Base-by-base conservation (phyloP, 1,284 basidiomycete species). In the Cerioporus squamosus region DNA sequence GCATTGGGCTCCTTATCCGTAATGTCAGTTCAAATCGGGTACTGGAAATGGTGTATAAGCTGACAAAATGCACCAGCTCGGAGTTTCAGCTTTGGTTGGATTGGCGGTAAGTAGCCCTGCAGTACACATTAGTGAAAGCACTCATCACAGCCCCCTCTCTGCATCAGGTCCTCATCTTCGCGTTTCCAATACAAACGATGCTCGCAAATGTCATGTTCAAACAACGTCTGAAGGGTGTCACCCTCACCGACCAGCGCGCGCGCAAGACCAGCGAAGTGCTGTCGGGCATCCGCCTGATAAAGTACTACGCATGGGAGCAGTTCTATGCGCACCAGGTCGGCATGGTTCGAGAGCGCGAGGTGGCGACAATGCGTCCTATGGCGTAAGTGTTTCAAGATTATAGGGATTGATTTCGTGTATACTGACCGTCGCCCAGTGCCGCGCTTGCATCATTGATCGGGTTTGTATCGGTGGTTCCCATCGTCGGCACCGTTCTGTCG, bases 171-270 rank as follows among this genome's bases (percentile, higher is more conserved):
- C 74, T 90, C 24, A 47, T 87, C 8, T 63, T 87, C 14, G 80
- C 82, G 3, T 82, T 88, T 52, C 90, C 90, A 0, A 56, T 90
- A 3, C 89, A 92, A 74, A 72, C 80, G 14, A 63, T 84, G 38
- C 81, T 88, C 26, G 88, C 93, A 62, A 74, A 74, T 56, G 74
- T 81, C 43, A 85, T 94, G 80, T 87, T 91, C 67, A 70, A 60
- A 3, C 81, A 87, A 63, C 84, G 89, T 17, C 76, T 77, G 59
- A 85, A 85, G 63, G 88, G 87, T 26, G 86, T 92, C 61, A 77
- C 82, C 51, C 82, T 89, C 66, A 93, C 91, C 1, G 93, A 95
- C 68, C 80, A 82, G 53, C 81, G 90, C 12, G 82, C 87, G 6
- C 77, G 86, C n/a, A 76, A 90, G 29, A 83, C 83, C 0, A 85